Evolutionary conservation across 148 eudicot genomes (phyloP).

Genomic region (Pouteria glomerata): DNA sequence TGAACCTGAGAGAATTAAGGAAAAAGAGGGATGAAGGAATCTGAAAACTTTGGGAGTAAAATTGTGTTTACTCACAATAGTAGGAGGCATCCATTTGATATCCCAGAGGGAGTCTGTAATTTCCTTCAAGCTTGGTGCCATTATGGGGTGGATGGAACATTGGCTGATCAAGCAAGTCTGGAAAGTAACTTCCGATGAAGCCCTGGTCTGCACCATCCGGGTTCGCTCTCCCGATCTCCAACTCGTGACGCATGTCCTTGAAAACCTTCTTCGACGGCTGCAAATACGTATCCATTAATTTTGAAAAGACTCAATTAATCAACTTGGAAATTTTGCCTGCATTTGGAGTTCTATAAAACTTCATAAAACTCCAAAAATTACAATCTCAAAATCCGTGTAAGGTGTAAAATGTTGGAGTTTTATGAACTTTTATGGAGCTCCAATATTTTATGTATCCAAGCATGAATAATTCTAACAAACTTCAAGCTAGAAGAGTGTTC

Average conservation of each 20-base stretch:
- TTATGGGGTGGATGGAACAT: conserved; percentile 76
- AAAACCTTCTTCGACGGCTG: conserved; percentile 79
- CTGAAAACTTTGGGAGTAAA: neutral
- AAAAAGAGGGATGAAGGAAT: neutral
- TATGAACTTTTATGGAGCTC: too few species aligned
- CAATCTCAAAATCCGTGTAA: too few species aligned
- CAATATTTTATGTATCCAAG: neutral
- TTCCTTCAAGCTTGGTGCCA: conserved; percentile 58
- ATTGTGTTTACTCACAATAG: conserved; percentile 54
- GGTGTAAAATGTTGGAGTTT: too few species aligned
- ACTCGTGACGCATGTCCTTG: conserved; percentile 66
- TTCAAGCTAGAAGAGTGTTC: neutral
- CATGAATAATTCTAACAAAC: neutral
- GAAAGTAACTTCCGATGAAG: conserved; percentile 76
- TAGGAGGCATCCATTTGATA: conserved; percentile 99
- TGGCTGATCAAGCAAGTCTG: conserved; percentile 78
- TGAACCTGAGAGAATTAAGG: neutral
- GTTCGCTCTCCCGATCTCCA: conserved; percentile 52
- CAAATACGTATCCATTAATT: conserved; percentile 18
- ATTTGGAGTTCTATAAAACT: too few species aligned
- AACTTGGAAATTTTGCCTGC: too few species aligned
- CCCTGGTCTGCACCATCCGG: conserved; percentile 94
- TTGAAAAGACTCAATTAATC: too few species aligned
- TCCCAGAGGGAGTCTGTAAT: conserved; percentile 82
- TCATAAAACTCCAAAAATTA: too few species aligned